Evolutionary conservation across 2,329 filamentous ascomycete genomes (phyloP).

Genomic region (Scedosporium minutisporum): DNA sequence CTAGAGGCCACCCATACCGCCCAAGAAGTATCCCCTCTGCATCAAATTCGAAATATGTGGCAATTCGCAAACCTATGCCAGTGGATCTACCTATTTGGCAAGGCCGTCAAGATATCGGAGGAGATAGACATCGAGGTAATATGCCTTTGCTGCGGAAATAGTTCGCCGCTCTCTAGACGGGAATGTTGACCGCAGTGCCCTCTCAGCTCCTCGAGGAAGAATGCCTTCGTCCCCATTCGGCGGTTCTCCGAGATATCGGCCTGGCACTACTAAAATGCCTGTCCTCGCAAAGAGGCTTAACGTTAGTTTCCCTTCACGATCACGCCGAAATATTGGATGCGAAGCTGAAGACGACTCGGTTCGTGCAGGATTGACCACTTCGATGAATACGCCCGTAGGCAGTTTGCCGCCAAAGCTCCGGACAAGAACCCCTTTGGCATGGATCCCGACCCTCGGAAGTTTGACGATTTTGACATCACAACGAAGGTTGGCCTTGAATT

Average conservation of each 20-base stretch:
- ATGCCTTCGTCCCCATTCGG: conserved; percentile 71
- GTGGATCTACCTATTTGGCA: conserved; percentile 86
- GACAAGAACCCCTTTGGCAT: conserved; percentile 75
- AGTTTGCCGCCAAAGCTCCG: conserved; percentile 76
- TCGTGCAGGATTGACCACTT: conserved; percentile 66
- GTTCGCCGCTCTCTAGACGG: no score
- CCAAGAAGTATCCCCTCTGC: conserved; percentile 15
- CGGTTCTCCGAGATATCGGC: conserved; percentile 69
- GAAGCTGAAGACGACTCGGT: neutral
- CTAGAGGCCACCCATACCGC: neutral
- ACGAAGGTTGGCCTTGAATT: conserved; percentile 51
- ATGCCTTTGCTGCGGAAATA: neutral
- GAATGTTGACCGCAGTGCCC: no score
- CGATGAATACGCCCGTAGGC: conserved; percentile 84
- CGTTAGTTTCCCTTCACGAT: conserved; percentile 45
- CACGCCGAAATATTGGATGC: neutral
- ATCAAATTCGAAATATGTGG: conserved; percentile 74
- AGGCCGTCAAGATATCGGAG: conserved; percentile 80
- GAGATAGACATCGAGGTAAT: conserved; percentile 82
- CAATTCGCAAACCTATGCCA: conserved; percentile 91
- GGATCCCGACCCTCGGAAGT: conserved; percentile 62
- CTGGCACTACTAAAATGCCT: conserved; percentile 84
- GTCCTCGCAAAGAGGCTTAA: conserved; percentile 85
- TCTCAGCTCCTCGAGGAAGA: conserved; percentile 69
- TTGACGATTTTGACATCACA: conserved; percentile 72